Evolutionary conservation across 345 rosid species (phyloP), one percentile per base, ranked within the genome.

Genomic region (Mangifera indica): DNA sequence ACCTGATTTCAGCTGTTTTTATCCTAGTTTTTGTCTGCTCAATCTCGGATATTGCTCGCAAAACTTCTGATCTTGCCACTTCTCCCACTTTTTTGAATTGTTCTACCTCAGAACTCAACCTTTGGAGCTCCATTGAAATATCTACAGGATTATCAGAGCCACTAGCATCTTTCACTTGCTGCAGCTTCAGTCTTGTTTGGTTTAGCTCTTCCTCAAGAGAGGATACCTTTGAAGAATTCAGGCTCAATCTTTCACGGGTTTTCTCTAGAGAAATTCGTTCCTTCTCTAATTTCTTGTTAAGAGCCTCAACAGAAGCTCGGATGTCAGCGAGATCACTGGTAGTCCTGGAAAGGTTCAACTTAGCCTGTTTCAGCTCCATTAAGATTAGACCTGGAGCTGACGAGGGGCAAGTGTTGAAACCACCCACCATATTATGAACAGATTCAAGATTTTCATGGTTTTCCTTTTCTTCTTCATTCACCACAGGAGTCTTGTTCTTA

Each of bases 281-380:
- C 76, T 85, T 92, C 64, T 89, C 87, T 54, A 92, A 76, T 60
- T 95, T 87, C 83, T 84, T 88, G 74, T 82, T 88, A 51, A 89
- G 81, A 1, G 70, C 59, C 58, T 86, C 96, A 60, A 87, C 96
- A 60, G 93, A 86, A 40, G 78, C 79, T 7, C 97, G 91, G 48
- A 88, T 81, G 67, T 78, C 83, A 12, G 90, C 79, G 32, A 95
- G 93, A 84, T 89, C 92, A 79, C 66, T 74, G n/a, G 96, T 95
- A 29, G 98, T 92, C 81, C 85, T 88, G 52, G 90, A 86, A 71
- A 95, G 83, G 70, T 89, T 95, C 85, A 88, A 45, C 84, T 95
- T 95, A 0, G 99, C 99, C 66, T 91, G 90, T 77, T 74, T 89
- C 84, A 92, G 74, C 75, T 95, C 99, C 91, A 84, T 70, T 45